These are phyloP conservation scores for Monosporascus cannonballus DNA, from an alignment of 2,329 filamentous ascomycete species.

Conservation along the genomic window DNA sequence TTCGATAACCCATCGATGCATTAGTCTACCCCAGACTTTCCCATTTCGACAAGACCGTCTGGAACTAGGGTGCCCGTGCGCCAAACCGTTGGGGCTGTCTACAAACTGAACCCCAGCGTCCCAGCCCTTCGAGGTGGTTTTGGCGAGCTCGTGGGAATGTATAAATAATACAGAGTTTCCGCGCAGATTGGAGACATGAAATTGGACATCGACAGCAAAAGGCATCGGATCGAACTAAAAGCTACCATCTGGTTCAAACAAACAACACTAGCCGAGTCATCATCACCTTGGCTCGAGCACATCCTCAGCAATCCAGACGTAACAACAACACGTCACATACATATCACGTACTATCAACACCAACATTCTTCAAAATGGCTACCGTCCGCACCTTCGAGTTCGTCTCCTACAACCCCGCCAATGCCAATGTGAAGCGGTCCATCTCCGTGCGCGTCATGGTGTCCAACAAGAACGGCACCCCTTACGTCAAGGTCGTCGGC, in stretches of 20 bases:
- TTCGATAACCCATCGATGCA: background rate
- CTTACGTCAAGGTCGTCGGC: background rate
- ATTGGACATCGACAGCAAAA: too few relatives aligned
- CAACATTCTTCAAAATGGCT: background rate
- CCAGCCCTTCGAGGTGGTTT: background rate
- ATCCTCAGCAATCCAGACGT: background rate
- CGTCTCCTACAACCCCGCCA: conserved; percentile 2
- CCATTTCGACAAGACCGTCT: background rate
- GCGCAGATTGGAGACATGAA: too few relatives aligned
- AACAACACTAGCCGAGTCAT: too few relatives aligned
- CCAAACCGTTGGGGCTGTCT: background rate
- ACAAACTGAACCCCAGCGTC: background rate
- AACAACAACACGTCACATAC: background rate
- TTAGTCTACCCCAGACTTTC: background rate
- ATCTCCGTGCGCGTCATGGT: background rate
- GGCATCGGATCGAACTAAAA: too few relatives aligned
- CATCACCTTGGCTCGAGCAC: too few relatives aligned
- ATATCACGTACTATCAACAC: background rate
- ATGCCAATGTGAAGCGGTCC: conserved; percentile 1
- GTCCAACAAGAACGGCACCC: background rate
- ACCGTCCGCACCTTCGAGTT: background rate
- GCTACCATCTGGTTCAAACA: too few relatives aligned
- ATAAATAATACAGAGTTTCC: background rate
- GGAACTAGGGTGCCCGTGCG: background rate
- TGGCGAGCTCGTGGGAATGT: background rate